phyloP scores from a whole-genome alignment of 306 rosid species.

The Ziziphus jujuba region DNA sequence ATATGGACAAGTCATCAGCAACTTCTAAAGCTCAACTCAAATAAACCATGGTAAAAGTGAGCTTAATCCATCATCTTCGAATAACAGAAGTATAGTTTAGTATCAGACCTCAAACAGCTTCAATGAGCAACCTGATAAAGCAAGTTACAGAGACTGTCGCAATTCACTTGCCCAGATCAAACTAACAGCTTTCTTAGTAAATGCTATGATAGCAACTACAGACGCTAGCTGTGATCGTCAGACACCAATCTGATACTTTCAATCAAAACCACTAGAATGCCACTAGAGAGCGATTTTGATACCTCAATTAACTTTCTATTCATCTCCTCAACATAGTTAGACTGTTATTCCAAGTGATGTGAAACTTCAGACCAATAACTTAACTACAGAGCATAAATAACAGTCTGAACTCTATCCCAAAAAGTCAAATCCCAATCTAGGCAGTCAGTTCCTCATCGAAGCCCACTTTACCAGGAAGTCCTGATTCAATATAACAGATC shows the following conservation, averaged over 20 bases:
- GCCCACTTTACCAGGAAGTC: constrained; percentile 26
- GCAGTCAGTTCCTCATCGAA: constrained; percentile 30
- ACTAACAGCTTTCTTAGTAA: constrained; percentile 20
- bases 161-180: constrained; percentile 25
- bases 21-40: constrained; percentile 20
- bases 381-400: constrained; percentile 11
- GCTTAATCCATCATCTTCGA: constrained; percentile 13
- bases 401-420: constrained; percentile 10
- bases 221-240: constrained; percentile 31
- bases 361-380: constrained; percentile 16
- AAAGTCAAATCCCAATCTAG: constrained; percentile 13
- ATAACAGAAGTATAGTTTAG: neutral
- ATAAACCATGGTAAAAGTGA: constrained; percentile 15
- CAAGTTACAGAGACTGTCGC: constrained; percentile 25
- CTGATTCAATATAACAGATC: constrained; percentile 46
- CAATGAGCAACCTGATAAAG: constrained; percentile 18
- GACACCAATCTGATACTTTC: constrained; percentile 31
- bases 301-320: constrained; percentile 13
- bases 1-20: constrained; percentile 17
- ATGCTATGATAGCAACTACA: constrained; percentile 18
- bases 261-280: constrained; percentile 35
- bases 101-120: neutral
- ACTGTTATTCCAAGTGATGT: constrained; percentile 29
- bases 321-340: constrained; percentile 23
- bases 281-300: constrained; percentile 22